A percentile compares a stretch with the other conserved stretches of the same genome.
phyloP scores from a whole-genome alignment of 2,329 filamentous ascomycete species.

The Diaporthe capsici region DNA sequence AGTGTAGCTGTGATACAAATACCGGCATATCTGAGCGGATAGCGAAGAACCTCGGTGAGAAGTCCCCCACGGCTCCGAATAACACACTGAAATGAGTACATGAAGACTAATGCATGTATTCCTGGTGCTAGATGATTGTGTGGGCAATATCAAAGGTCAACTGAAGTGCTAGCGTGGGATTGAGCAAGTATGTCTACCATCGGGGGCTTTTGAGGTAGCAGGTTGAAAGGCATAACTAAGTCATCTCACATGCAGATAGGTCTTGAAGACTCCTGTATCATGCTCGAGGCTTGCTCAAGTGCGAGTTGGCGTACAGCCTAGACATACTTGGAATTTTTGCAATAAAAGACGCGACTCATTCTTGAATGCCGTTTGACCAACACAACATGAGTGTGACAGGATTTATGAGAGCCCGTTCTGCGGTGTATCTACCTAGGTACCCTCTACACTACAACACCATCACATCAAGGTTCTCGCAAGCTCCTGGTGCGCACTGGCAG shows the following conservation, averaged over 20 bases:
- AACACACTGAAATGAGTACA: not conserved
- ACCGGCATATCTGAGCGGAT: not conserved
- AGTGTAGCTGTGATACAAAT: constrained; percentile 4
- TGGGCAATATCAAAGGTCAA: not conserved
- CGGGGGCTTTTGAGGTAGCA: no score
- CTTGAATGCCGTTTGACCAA: not conserved
- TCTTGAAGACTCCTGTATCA: not conserved
- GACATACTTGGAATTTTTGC: not conserved
- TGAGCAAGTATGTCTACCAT: not conserved
- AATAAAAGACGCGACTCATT: not conserved
- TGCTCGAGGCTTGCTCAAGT: not conserved
- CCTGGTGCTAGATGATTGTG: not conserved
- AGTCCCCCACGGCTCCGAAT: no score
- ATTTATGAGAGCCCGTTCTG: not conserved
- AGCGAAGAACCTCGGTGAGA: not conserved
- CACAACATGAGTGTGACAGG: no score
- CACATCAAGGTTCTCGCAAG: not conserved
- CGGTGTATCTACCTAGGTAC: no score
- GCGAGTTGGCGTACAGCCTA: not conserved
- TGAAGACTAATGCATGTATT: not conserved
- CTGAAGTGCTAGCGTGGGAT: not conserved
- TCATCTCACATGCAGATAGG: no score
- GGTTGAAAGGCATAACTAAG: no score
- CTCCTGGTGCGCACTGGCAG: constrained; percentile 26
- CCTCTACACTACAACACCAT: not conserved